Base-by-base conservation (phyloP, 176 grass and related monocot genomes). In the Oryza meridionalis region DNA sequence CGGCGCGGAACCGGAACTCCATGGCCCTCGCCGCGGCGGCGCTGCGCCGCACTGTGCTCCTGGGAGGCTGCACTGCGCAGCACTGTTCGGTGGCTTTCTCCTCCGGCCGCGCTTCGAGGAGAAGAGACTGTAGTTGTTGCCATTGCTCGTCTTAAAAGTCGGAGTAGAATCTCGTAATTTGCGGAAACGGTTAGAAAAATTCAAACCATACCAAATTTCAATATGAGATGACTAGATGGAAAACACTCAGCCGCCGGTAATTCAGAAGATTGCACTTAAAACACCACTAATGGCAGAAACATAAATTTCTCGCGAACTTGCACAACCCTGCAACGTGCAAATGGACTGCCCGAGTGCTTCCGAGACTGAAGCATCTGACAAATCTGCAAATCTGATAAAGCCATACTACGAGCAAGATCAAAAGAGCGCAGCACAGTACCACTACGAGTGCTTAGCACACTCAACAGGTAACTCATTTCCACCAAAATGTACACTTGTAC, bases 1-100 rank as follows among this genome's bases (percentile, higher is more conserved):
- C 90, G 61, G 78, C 72, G 37, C 90, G 82, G 73, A 84, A 88
- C 16, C 78, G 33, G 73, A 91, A 88, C 77, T 88, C 90, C 90
- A 88, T 88, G 32, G 22, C 27, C 9, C 11, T 2, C 14, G 33
- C 32, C 35, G 58, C 75, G n/a, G 40, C 4, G 1, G 24, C 8
- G 37, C 3, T 14, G 45, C 14, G 1, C 55, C 11, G 55, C 55
- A 22, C 19, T 21, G 17, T 21, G 51, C 15, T 58, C 17, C 51
- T 17, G 37, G 50, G 15, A 53, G 16, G 15, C 4, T 47, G 45
- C 45, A 47, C 7, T 50, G 47, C 13, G 12, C 12, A 4, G 47
- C 47, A 17, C 14, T 16, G 0, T 31, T 31, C 50, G 6, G 16
- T 21, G 51, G 51, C 51, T 55, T 55, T 55, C 38, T 40, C 38